These are phyloP conservation scores for Saturnispora diversa DNA, from an alignment of 805 yeast species.

Conservation along the genomic window DNA sequence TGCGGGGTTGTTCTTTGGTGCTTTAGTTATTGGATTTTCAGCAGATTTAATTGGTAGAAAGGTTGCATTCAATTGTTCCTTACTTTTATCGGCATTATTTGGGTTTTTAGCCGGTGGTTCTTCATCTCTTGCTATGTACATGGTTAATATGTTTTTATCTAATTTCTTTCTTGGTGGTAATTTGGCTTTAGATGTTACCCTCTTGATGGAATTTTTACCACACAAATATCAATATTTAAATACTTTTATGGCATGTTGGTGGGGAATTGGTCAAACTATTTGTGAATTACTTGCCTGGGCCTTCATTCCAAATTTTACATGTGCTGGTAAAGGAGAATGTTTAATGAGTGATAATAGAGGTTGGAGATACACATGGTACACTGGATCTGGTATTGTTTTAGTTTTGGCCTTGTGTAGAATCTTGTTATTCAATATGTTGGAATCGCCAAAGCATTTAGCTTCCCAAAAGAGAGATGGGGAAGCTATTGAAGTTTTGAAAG, in stretches of 20 bases:
- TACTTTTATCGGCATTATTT: conserved; percentile 41
- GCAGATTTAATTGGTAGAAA: conserved; percentile 50
- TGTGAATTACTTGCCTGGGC: conserved; percentile 50
- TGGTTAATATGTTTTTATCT: conserved; percentile 39
- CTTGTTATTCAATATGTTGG: conserved; percentile 38
- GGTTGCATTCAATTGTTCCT: conserved; percentile 42
- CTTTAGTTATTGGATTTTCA: conserved; percentile 48
- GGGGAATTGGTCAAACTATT: conserved; percentile 58
- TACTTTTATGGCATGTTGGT: conserved; percentile 49
- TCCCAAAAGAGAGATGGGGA: conserved; percentile 42
- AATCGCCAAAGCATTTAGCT: conserved; percentile 49
- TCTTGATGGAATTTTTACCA: conserved; percentile 47
- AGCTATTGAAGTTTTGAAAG: conserved; percentile 37
- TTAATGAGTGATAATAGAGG: conserved; percentile 43
- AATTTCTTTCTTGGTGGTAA: conserved; percentile 50
- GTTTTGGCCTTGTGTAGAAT: conserved; percentile 42
- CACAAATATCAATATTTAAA: conserved; percentile 42
- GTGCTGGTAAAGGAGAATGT: conserved; percentile 38
- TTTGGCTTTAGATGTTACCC: conserved; percentile 45
- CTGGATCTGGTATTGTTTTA: conserved; percentile 45
- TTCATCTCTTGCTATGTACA: conserved; percentile 41
- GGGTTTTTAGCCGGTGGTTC: conserved; percentile 49
- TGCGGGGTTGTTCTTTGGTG: conserved; percentile 46
- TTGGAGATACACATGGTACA: conserved; percentile 53
- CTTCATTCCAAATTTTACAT: conserved; percentile 42